Base-by-base conservation (phyloP, 768 basidiomycete species). In the Agaricus sinodeliciosus region DNA sequence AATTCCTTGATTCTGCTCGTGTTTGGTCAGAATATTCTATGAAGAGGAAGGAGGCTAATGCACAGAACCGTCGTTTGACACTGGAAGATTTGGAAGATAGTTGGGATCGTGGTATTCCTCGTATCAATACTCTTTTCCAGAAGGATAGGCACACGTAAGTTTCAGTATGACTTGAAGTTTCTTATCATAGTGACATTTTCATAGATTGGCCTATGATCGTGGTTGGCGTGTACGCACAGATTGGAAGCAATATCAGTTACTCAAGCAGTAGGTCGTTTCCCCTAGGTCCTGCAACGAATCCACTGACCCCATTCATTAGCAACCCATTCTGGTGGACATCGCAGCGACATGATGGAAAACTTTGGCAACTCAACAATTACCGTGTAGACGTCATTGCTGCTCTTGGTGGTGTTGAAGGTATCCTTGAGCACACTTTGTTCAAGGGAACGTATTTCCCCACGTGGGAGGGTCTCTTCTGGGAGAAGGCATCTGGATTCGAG, bases 311-410 rank as follows among this genome's bases (percentile, higher is more conserved):
- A 48, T 59, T 49, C 58, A 53, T 3, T 58, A 90, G 87, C 65
- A 96, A 96, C 63, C 96, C 95, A 0, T 98, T 97, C 83, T 94
- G 91, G 91, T 99, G 96, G 96, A 98, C 95, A 7, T 93, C 89
- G 7, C 94, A 97, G 65, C 83, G 96, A 5, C 95, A 96, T 57
- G 93, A 95, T 59, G 93, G 91, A 44, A 96, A 97, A 66, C 73
- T 97, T 3, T 96, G 94, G 93, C 90, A 96, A 60, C 72, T 99
- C 51, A 97, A 97, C 74, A 94, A 94, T 68, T 99, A 98, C 72
- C 90, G 96, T 56, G 93, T 98, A 46, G 96, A 99, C 65, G 94
- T 96, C 26, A 98, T 97, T 59, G 93, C 94, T n/a, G 95, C 95
- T 11, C 75, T 96, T 31, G 94, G 93, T 56, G 93, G 94, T 78